Evolutionary conservation across 2,329 filamentous ascomycete genomes (phyloP).

Genomic region (Exophiala bonariae): DNA sequence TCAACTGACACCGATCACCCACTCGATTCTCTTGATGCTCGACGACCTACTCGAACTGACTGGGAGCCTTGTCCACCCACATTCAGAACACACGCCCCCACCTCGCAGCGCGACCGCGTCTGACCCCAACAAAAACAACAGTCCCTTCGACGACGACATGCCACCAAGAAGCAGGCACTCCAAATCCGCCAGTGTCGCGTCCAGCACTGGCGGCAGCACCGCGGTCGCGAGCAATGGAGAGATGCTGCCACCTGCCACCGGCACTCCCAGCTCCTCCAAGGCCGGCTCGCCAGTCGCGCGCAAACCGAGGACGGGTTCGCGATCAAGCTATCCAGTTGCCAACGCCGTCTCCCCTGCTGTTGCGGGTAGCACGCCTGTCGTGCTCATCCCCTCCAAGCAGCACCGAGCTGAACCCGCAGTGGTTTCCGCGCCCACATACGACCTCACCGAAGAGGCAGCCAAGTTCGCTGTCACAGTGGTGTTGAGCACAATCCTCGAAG

Average conservation of each 20-base stretch:
- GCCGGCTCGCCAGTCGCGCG: constrained; percentile 8
- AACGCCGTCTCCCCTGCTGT: constrained; percentile 6
- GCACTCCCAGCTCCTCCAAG: constrained; percentile 5
- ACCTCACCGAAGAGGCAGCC: background rate
- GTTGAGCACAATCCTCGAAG: constrained; percentile 62
- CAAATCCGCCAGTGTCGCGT: constrained; percentile 19
- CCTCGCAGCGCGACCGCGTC: constrained; percentile 3
- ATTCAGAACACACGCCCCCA: constrained; percentile 10
- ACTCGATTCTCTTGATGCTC: constrained; percentile 16
- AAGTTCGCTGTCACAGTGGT: constrained; percentile 51
- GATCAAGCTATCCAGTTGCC: constrained; percentile 3
- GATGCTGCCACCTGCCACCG: constrained; percentile 6
- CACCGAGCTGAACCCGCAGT: too few species aligned
- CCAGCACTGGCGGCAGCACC: constrained; percentile 11
- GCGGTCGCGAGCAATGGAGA: constrained; percentile 9
- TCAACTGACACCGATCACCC: background rate
- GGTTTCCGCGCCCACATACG: background rate
- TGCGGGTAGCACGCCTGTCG: constrained; percentile 8
- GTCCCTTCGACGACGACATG: constrained; percentile 9
- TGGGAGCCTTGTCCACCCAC: constrained; percentile 17
- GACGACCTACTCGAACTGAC: constrained; percentile 23
- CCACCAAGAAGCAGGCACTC: constrained; percentile 19
- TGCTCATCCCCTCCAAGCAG: constrained; percentile 9
- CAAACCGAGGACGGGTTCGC: constrained; percentile 13
- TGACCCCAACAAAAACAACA: background rate